These are phyloP conservation scores for Proliferodiscus dingleyae DNA, from an alignment of 2,329 filamentous ascomycete species.

Conservation along the genomic window DNA sequence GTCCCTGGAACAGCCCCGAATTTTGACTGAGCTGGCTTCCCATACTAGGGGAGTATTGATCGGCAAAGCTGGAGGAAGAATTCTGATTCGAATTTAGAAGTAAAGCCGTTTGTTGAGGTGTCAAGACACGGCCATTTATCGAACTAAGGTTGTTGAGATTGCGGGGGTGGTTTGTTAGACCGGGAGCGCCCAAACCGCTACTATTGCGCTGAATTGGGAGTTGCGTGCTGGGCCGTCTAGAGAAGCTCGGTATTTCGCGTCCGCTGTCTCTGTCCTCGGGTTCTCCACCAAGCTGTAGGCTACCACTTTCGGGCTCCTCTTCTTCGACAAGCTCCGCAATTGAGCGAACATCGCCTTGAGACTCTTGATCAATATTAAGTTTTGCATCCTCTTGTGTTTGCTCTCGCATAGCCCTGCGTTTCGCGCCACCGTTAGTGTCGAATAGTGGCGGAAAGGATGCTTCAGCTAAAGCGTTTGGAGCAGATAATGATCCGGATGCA, in stretches of 20 bases:
- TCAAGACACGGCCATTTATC: conserved; percentile 68
- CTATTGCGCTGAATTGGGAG: conserved; percentile 68
- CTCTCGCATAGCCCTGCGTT: conserved; percentile 71
- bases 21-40: conserved; percentile 41
- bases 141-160: conserved; percentile 49
- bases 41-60: conserved; percentile 56
- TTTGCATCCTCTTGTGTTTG: conserved; percentile 59
- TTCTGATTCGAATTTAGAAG: conserved; percentile 43
- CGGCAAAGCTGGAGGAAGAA: conserved; percentile 44
- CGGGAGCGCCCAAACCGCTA: conserved; percentile 49
- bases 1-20: conserved; percentile 49
- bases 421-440: conserved; percentile 75
- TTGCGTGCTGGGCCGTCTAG: conserved; percentile 63
- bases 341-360: conserved; percentile 46
- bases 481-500: conserved; percentile 41
- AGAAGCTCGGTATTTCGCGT: conserved; percentile 46
- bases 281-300: conserved; percentile 85
- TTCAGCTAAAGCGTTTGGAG: conserved; percentile 46
- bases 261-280: conserved; percentile 76
- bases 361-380: conserved; percentile 48
- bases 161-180: conserved; percentile 44
- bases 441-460: conserved; percentile 65
- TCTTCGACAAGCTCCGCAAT: conserved; percentile 51
- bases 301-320: conserved; percentile 74
- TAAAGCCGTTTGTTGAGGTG: conserved; percentile 72